Conservation (phyloP, 139 green algal species). For the Nannochloris sp. region DNA sequence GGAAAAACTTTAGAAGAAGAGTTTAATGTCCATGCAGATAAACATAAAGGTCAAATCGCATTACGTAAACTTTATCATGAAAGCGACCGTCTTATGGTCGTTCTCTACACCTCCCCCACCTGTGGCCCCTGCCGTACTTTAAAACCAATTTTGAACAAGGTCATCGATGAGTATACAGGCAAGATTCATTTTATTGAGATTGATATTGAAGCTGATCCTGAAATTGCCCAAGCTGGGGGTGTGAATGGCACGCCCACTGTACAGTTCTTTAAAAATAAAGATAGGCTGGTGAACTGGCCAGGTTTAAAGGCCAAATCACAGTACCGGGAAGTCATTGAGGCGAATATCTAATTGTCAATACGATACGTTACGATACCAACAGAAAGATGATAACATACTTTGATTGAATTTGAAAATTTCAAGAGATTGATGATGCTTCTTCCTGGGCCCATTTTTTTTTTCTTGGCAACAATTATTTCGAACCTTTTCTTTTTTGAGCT, state of each 20-base stretch:
- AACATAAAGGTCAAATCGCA: conserved; percentile 87
- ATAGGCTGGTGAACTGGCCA: conserved; percentile 54
- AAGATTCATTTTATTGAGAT: conserved; percentile 86
- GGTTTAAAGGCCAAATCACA: conserved; percentile 93
- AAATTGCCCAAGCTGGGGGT: conserved; percentile 85
- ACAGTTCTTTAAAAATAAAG: conserved; percentile 87
- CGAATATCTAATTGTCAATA: no score
- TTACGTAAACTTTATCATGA: conserved; percentile 98
- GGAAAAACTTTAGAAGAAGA: conserved; percentile 1
- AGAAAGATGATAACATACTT: no score
- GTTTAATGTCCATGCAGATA: conserved; percentile 20
- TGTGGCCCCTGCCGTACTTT: conserved; percentile 81
- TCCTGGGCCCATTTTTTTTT: no score
- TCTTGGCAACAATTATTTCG: no score
- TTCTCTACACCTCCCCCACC: conserved; percentile 85
- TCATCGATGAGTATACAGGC: conserved; percentile 71
- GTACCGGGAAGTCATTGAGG: conserved; percentile 66
- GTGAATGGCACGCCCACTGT: conserved; percentile 88
- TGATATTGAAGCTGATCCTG: conserved; percentile 83
- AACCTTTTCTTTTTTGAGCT: no score
- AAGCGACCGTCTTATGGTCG: conserved; percentile 62
- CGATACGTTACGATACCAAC: no score
- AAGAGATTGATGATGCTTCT: no score
- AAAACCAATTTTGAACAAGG: conserved; percentile 91
- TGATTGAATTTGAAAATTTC: no score